These are phyloP conservation scores for Sporothrix variecibatus DNA, from an alignment of 2,329 filamentous ascomycete genomes.

Conservation along the genomic window DNA sequence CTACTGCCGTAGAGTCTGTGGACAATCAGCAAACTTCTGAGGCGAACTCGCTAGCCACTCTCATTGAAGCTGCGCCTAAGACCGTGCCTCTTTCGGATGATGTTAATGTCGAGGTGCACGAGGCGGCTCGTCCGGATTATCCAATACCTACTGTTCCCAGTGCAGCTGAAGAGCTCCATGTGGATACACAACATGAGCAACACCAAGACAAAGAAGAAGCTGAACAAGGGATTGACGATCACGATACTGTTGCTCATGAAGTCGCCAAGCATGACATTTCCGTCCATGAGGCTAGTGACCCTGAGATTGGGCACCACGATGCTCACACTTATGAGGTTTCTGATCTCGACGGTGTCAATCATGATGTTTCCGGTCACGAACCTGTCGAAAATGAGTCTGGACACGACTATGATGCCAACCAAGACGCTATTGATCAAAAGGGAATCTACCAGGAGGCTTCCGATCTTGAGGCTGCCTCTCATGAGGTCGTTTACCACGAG, in stretches of 20 bases:
- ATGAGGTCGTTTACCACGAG: neutral
- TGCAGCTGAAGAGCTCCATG: too few relatives aligned
- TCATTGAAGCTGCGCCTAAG: neutral
- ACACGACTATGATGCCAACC: neutral
- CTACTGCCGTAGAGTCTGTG: too few relatives aligned
- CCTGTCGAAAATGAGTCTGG: neutral
- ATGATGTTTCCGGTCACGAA: neutral
- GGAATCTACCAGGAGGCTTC: neutral
- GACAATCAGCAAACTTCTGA: neutral
- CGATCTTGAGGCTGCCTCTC: neutral
- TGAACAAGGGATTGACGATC: neutral
- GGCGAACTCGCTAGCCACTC: too few relatives aligned
- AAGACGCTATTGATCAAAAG: neutral
- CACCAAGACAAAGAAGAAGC: neutral
- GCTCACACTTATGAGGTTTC: neutral
- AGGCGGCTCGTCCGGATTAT: neutral
- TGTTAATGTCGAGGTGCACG: neutral
- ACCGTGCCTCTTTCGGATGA: neutral
- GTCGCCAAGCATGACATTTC: neutral
- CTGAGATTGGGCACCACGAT: neutral
- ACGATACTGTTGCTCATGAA: too few relatives aligned
- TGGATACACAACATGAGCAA: neutral
- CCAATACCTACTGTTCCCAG: neutral
- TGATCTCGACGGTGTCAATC: neutral
- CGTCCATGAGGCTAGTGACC: neutral